Base-by-base conservation (phyloP, 1,139 yeast genomes). In the Debaryomyces subglobosus region DNA sequence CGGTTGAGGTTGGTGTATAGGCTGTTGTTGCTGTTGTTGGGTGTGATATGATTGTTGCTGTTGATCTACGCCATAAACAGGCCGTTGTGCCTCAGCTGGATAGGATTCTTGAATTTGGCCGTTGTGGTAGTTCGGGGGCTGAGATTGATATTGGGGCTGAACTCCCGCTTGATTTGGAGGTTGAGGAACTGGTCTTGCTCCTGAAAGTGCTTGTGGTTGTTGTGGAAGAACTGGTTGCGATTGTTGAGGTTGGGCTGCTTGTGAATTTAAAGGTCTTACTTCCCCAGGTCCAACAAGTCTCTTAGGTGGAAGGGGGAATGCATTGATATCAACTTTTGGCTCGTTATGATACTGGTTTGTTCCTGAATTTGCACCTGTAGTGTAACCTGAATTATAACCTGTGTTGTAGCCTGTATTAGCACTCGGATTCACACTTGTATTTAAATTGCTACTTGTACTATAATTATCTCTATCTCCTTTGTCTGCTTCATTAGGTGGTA, bases 241-340 rank as follows among this genome's bases (percentile, higher is more conserved):
- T 24, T 37, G 40, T 4, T 37, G 40, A 16, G 24, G 32, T 23
- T 23, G 30, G 5, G n/a, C 21, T 8, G 24, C n/a, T 12, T 25
- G 18, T 4, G 33, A 6, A 39, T 10, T 10, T 37, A 12, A 48
- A 10, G 30, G 30, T 4, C 30, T 27, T 7, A 48, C 44, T 24
- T 44, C 47, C 38, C 44, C 44, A 16, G 67, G 51, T 0, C 60
- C 62, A 0, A 69, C 75, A 40, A 55, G 65, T 45, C 79, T 55
- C 39, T 57, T 63, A 1, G 80, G 80, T 0, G 80, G 80, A 1
- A 72, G 62, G 3, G 77, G 77, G 24, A 68, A 59, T 2, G 68
- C 30, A 21, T 55, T 56, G 48, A 72, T 54, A 47, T 64, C 61
- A 6, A 63, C 70, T 37, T 20, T 23, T 9, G 30, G 21, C 13